phyloP scores from a whole-genome alignment of 2,329 filamentous ascomycete genomes.

The Teratosphaeria viscida region DNA sequence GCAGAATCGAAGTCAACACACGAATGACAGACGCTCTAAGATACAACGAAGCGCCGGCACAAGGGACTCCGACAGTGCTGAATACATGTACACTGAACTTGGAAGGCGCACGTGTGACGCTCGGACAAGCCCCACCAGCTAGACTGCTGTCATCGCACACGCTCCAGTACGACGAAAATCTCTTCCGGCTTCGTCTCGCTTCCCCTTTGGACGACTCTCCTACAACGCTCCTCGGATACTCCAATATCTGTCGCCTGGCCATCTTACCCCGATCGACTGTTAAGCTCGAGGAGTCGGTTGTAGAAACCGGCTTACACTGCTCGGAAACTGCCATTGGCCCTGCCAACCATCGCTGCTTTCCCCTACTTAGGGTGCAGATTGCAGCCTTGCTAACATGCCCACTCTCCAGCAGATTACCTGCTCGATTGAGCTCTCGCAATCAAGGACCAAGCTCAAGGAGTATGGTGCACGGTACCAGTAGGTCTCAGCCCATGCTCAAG shows the following conservation, averaged over 20 bases:
- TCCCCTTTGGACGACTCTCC: neutral
- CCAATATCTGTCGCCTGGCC: neutral
- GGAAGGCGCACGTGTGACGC: neutral
- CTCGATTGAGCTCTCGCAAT: conserved; percentile 39
- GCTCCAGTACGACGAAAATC: neutral
- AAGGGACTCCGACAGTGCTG: neutral
- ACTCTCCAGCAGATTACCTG: conserved; percentile 43
- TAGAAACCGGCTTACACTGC: neutral
- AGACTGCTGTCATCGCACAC: neutral
- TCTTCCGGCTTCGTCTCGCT: neutral
- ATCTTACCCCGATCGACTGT: neutral
- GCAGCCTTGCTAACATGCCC: conserved; percentile 34
- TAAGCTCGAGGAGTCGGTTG: neutral
- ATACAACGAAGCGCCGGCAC: neutral
- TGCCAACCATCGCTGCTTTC: neutral
- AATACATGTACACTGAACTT: neutral
- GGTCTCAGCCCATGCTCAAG: neutral
- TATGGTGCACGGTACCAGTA: conserved; percentile 35
- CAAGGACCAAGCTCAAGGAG: conserved; percentile 37
- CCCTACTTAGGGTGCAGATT: neutral
- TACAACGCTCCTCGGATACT: neutral
- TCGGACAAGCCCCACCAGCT: neutral
- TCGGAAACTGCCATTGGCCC: neutral
- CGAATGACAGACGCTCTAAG: neutral
- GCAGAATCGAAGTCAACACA: neutral